Base-by-base conservation (phyloP, 495 filamentous ascomycete species). In the Aspergillus ostianus region DNA sequence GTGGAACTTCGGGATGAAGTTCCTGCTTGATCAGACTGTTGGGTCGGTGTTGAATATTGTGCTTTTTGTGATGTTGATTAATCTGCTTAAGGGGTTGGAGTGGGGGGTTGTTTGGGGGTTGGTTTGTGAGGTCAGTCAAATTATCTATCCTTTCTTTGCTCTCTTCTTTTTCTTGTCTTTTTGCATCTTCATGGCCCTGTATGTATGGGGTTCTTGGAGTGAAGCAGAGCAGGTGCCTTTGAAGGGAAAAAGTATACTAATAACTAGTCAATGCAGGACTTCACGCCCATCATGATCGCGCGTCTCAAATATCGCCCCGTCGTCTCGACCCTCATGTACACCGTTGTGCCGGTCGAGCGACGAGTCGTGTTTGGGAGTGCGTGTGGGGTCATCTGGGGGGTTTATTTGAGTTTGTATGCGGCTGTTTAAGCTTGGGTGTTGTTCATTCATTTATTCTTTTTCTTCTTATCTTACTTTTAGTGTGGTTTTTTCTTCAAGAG, bases 361-460 rank as follows among this genome's bases (percentile, higher is more conserved):
- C 77, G 93, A 60, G 86, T 90, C 49, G 76, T 97, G 27, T 84
- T 93, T 71, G 92, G 88, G 0, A 87, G 87, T 69, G 71, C 90
- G 54, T 90, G 92, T 27, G 92, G 93, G 3, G 67, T 98, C 48
- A 85, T 80, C 21, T 98, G 94, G 94, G 90, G 90, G 1, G 72
- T 96, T 51, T 97, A 92, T 76, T 77, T 97, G 71, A 93, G 91
- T 67, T 70, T 94, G 63, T 73, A 86, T 62, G 80, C 85, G 4
- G 75, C 60, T 51, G 76, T 79, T 54, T 79, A 70, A 52, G 2
- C 4, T 2, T n/a, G n/a, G 26, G 13, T 2, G 30, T 51, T 29
- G 29, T 53, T 49, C 19, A 50, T 10, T 57, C 50, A 53, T 59
- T 41, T 51, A 47, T 26, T 46, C 41, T 54, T 62, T 20, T 56